Evolutionary conservation across 1,284 basidiomycete genomes (phyloP), one percentile per base, ranked within the genome.

Genomic region (Bothia castanella): DNA sequence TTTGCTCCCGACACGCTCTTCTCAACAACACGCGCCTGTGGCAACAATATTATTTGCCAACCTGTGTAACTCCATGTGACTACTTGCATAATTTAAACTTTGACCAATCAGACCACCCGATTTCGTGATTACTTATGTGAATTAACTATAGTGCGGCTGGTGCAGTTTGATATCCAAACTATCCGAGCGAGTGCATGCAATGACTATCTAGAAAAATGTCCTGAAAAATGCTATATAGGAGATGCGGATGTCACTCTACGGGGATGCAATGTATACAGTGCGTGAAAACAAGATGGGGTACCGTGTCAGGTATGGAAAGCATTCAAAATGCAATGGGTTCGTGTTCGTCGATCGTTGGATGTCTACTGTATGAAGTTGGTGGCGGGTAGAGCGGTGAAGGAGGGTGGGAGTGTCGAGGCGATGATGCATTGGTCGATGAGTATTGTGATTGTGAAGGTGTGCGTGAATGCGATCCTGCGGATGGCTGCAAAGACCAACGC

Each of bases 401-500:
- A 51, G 69, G 56, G 45, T 64, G 53, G 3, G 61, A 69, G 45
- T 60, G 52, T 41, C 58, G 59, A 49, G 66, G 58, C 20, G 69
- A 62, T 39, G 65, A 68, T 50, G 64, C 59, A 42, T 53, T 60
- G 21, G 68, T 64, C 5, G 63, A 50, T 4, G 68, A 70, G 36
- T 68, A 63, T 31, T 68, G 67, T 10, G 62, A 64, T 47, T 66
- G 66, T 35, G 70, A 69, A 42, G 50, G 64, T 7, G 60, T 58
- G 34, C 65, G 66, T 35, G 71, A 69, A 46, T 66, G 60, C 4
- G 71, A 70, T 40, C 64, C 67, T 17, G 64, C 61, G 39, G 73
- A 74, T 42, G 66, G 69, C 34, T 71, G 72, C 51, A 74, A 68
- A 13, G 75, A 76, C 75, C 73, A 77, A 37, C 72, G 65, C n/a